phyloP scores from a whole-genome alignment of 164 flowering plant genomes.

The Aristolochia fimbriata region DNA sequence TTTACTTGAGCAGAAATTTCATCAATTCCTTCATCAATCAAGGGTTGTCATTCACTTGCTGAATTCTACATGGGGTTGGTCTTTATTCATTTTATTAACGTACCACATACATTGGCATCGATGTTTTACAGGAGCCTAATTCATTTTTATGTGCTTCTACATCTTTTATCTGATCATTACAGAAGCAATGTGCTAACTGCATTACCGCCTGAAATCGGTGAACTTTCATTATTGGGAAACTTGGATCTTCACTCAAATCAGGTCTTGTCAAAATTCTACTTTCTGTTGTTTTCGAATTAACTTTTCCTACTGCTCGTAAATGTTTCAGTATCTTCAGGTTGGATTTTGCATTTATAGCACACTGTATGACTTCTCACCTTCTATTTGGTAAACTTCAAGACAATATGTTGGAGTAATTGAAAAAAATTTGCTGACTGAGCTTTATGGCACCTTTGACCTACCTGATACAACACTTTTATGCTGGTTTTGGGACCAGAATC shows the following conservation, averaged over 20 bases:
- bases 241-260: slow-evolving; percentile 93
- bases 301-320: not conserved
- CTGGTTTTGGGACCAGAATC: too few species aligned
- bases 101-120: not conserved
- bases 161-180: slow-evolving; percentile 12
- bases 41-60: slow-evolving; percentile 57
- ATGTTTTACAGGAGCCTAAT: too few species aligned
- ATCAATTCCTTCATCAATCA: slow-evolving; percentile 76
- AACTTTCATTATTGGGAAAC: slow-evolving; percentile 58
- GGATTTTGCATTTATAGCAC: too few species aligned
- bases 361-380: too few species aligned
- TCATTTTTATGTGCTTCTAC: not conserved
- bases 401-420: too few species aligned
- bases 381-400: too few species aligned
- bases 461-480: too few species aligned
- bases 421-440: too few species aligned
- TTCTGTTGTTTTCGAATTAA: too few species aligned
- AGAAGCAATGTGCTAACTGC: slow-evolving; percentile 72
- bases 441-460: too few species aligned
- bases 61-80: slow-evolving; percentile 84
- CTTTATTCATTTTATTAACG: slow-evolving; percentile 7
- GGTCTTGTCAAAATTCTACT: slow-evolving; percentile 26
- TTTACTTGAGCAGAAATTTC: slow-evolving; percentile 39
- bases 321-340: not conserved
- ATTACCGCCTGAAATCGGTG: slow-evolving; percentile 72